Conservation (phyloP, 495 filamentous ascomycete genomes). For the Aspergillus homomorphus region DNA sequence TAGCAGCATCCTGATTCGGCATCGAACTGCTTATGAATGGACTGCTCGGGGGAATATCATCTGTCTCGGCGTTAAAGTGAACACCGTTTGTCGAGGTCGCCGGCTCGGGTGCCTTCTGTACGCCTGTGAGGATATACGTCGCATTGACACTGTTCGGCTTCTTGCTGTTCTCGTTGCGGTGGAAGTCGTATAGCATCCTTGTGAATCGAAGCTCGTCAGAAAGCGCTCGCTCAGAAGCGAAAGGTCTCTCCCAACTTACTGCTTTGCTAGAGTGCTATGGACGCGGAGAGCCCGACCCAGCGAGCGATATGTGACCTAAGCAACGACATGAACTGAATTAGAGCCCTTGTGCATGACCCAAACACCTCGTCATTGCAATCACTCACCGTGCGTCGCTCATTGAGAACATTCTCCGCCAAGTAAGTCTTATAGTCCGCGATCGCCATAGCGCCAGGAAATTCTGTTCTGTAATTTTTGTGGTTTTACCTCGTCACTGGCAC, state of each 20-base stretch:
- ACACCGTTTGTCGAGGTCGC: slow-evolving; percentile 29
- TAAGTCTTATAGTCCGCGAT: slow-evolving; percentile 62
- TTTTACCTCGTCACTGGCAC: background rate
- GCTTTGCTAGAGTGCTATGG: slow-evolving; percentile 79
- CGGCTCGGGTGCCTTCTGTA: slow-evolving; percentile 36
- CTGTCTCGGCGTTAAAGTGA: slow-evolving; percentile 51
- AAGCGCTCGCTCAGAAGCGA: background rate
- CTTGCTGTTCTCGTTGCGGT: slow-evolving; percentile 72
- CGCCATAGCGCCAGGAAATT: slow-evolving; percentile 39
- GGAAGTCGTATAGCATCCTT: slow-evolving; percentile 90
- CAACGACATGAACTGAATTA: background rate
- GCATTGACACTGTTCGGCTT: slow-evolving; percentile 74
- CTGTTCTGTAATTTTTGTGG: background rate
- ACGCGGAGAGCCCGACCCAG: slow-evolving; percentile 76
- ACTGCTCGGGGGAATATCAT: slow-evolving; percentile 72
- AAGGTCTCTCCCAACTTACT: slow-evolving; percentile 46
- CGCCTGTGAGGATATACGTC: slow-evolving; percentile 80
- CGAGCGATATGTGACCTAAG: slow-evolving; percentile 78
- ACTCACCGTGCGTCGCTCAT: slow-evolving; percentile 70
- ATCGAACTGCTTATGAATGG: slow-evolving; percentile 60
- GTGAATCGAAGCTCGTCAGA: background rate
- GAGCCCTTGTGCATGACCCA: background rate
- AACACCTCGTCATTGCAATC: background rate
- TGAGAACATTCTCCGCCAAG: slow-evolving; percentile 71
- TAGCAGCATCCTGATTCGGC: slow-evolving; percentile 45